phyloP scores from a whole-genome alignment of 2,329 filamentous ascomycete genomes.

The Trichoderma cornu-damae region DNA sequence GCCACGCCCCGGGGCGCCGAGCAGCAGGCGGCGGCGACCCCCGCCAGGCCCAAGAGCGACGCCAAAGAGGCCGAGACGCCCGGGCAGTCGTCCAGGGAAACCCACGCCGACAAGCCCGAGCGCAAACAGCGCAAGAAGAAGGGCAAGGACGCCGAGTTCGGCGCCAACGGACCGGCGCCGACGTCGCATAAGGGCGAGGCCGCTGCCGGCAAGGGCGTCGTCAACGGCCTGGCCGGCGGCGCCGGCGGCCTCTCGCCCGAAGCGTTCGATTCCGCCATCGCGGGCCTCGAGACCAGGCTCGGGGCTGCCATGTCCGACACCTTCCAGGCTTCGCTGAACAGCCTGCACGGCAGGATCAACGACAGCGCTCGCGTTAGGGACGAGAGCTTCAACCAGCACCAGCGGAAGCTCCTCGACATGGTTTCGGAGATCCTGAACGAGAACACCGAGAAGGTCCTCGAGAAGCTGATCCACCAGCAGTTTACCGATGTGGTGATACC shows the following conservation, averaged over 20 bases:
- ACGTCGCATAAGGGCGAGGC: slow-evolving; percentile 28
- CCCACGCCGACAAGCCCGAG: slow-evolving; percentile 54
- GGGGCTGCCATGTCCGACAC: slow-evolving; percentile 43
- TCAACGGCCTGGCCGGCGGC: slow-evolving; percentile 22
- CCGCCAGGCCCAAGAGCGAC: slow-evolving; percentile 40
- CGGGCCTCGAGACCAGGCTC: slow-evolving; percentile 49
- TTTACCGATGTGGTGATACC: slow-evolving; percentile 74
- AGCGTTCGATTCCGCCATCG: slow-evolving; percentile 50
- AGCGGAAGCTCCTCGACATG: slow-evolving; percentile 51
- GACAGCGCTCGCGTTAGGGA: slow-evolving; percentile 58
- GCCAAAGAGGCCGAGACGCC: slow-evolving; percentile 46
- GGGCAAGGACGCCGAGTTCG: slow-evolving; percentile 47
- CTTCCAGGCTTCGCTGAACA: slow-evolving; percentile 55
- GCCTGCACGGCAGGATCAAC: slow-evolving; percentile 57
- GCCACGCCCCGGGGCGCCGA: slow-evolving; percentile 32
- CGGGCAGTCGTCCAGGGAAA: slow-evolving; percentile 36
- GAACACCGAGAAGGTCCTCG: slow-evolving; percentile 66
- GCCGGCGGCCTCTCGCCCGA: slow-evolving; percentile 38
- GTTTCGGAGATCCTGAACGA: slow-evolving; percentile 57
- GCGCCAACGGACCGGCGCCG: slow-evolving; percentile 37
- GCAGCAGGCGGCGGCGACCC: slow-evolving; percentile 26
- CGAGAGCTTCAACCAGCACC: slow-evolving; percentile 48
- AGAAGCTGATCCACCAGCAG: slow-evolving; percentile 68
- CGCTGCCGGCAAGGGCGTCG: slow-evolving; percentile 30
- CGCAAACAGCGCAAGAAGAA: slow-evolving; percentile 65